These are phyloP conservation scores for Naganishia randhawae DNA, from an alignment of 768 basidiomycete genomes.

Conservation along the genomic window DNA sequence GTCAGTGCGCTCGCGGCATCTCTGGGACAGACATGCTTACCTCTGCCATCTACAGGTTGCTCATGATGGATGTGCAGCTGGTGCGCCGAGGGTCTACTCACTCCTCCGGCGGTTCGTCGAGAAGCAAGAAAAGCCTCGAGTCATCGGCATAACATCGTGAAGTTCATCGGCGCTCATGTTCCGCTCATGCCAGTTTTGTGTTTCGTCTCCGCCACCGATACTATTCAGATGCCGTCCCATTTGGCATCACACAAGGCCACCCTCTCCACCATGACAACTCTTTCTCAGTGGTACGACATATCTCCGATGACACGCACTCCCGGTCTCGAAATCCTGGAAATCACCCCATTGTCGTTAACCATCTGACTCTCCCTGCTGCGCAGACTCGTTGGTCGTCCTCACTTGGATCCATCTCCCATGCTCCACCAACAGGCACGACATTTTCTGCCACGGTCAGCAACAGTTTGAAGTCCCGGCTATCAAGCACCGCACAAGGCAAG, in stretches of 20 bases:
- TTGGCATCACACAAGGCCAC: background rate
- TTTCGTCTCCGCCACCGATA: background rate
- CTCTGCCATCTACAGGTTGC: conserved; percentile 22
- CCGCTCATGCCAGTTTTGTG: background rate
- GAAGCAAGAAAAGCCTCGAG: too few species aligned
- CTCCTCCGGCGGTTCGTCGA: too few species aligned
- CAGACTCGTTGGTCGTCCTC: conserved; percentile 22
- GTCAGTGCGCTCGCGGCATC: background rate
- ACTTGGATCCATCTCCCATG: conserved; percentile 6
- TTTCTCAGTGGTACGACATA: conserved; percentile 44
- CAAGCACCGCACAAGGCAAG: conserved; percentile 18
- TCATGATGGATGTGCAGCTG: background rate
- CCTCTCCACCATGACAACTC: background rate
- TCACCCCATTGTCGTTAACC: conserved; percentile 48
- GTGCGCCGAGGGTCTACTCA: too few species aligned
- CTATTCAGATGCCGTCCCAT: background rate
- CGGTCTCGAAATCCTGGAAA: conserved; percentile 46
- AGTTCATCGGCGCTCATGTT: background rate
- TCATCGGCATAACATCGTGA: background rate
- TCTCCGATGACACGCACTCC: conserved; percentile 46
- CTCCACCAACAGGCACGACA: background rate
- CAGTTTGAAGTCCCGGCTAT: conserved; percentile 8
- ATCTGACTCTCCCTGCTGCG: conserved; percentile 43
- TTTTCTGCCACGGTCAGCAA: conserved; percentile 19
- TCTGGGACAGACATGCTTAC: background rate